Conservation (phyloP, 495 filamentous ascomycete genomes). For the Lophiotrema nucula region DNA sequence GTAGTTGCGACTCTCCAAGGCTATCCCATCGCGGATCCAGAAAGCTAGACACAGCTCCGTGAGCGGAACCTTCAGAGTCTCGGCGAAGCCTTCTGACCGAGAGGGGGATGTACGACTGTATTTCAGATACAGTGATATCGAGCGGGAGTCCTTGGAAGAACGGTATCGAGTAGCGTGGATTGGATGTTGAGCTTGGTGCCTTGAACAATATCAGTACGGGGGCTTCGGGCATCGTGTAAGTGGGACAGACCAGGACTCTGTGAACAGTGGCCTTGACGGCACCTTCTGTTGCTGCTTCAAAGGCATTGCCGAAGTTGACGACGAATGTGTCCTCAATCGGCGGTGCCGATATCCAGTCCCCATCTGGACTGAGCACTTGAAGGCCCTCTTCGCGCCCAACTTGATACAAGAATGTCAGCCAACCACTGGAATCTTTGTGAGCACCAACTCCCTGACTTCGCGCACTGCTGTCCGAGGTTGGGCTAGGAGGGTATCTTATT, state of each 20-base stretch:
- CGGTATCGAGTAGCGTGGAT: no score
- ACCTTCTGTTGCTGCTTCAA: conserved; percentile 56
- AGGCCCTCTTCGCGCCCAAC: conserved; percentile 50
- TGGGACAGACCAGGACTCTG: no score
- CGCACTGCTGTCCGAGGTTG: background rate
- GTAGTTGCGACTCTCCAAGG: conserved; percentile 36
- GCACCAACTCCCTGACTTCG: conserved; percentile 52
- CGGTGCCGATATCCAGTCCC: conserved; percentile 53
- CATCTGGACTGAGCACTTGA: conserved; percentile 50
- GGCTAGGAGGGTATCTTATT: conserved; percentile 48
- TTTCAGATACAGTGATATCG: no score
- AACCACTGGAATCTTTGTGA: conserved; percentile 57
- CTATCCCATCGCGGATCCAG: conserved; percentile 35
- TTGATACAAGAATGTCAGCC: conserved; percentile 57
- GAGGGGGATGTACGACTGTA: no score
- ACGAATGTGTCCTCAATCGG: conserved; percentile 52
- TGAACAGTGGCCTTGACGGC: conserved; percentile 55
- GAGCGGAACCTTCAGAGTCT: no score
- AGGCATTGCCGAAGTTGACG: conserved; percentile 58
- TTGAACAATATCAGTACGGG: no score
- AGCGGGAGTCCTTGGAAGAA: no score
- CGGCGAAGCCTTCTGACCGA: no score
- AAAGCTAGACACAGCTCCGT: conserved; percentile 33
- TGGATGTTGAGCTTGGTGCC: no score
- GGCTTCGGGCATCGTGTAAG: no score